Conservation (phyloP, 805 yeast species). For the Debaryomyces castellii region DNA sequence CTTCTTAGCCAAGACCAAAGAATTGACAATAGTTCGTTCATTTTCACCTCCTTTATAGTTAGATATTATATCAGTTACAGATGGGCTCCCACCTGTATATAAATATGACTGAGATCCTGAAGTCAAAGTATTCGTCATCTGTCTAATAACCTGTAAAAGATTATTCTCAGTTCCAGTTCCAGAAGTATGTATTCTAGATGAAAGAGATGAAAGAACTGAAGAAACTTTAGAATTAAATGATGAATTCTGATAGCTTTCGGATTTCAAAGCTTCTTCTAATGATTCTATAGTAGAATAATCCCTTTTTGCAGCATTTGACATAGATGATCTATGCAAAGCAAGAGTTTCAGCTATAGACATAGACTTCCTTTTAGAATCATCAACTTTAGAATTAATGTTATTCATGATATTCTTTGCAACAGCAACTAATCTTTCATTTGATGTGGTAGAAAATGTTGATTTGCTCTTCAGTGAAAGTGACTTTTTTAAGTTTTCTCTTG, state of each 20-base stretch:
- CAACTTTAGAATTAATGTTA: constrained; percentile 4
- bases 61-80: constrained; percentile 19
- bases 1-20: constrained; percentile 30
- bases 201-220: constrained; percentile 28
- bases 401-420: constrained; percentile 10
- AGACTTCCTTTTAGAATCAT: constrained; percentile 18
- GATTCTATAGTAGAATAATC: constrained; percentile 29
- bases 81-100: constrained; percentile 8
- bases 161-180: constrained; percentile 20
- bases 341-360: constrained; percentile 61
- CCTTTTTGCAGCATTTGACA: constrained; percentile 29
- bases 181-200: constrained; percentile 27
- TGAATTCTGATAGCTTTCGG: constrained; percentile 11
- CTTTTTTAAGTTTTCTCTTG: not conserved
- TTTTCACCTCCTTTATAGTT: constrained; percentile 22
- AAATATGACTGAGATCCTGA: constrained; percentile 11
- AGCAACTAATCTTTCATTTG: constrained; percentile 6
- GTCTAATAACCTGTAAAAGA: constrained; percentile 36
- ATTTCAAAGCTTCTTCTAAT: constrained; percentile 20
- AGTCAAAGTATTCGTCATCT: constrained; percentile 36
- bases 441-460: not conserved
- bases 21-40: constrained; percentile 23
- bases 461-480: not conserved
- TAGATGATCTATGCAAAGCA: constrained; percentile 51
- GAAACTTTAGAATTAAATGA: constrained; percentile 29